Evolutionary conservation across 2,329 filamentous ascomycete species (phyloP).

Genomic region (Aspergillus flavus): DNA sequence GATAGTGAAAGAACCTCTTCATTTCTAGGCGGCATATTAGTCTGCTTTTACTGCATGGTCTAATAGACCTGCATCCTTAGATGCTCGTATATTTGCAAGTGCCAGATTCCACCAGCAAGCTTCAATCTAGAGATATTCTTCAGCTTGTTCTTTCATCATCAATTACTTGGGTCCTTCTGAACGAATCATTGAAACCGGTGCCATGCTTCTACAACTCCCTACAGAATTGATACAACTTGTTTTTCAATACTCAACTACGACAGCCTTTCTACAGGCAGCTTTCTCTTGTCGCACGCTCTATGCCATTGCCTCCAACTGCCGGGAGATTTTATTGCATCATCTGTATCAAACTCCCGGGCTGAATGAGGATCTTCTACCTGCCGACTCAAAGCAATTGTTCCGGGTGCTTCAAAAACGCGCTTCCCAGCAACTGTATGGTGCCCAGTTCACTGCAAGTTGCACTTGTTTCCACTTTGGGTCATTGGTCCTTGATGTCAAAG

Average conservation of each 20-base stretch:
- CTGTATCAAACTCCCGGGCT: constrained; percentile 38
- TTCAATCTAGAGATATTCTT: not conserved
- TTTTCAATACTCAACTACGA: constrained; percentile 35
- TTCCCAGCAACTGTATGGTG: constrained; percentile 38
- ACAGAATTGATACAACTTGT: constrained; percentile 44
- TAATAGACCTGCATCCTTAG: not conserved
- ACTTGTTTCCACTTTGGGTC: constrained; percentile 30
- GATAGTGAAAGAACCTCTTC: not conserved
- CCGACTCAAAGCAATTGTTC: constrained; percentile 33
- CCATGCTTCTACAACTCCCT: constrained; percentile 41
- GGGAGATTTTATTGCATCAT: constrained; percentile 41
- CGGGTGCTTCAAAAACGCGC: constrained; percentile 34
- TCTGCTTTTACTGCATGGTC: not conserved
- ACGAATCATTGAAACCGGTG: constrained; percentile 1
- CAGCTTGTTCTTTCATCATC: not conserved
- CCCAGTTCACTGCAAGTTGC: constrained; percentile 35
- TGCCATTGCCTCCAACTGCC: constrained; percentile 36
- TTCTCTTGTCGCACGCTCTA: constrained; percentile 40
- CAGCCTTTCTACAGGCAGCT: constrained; percentile 42
- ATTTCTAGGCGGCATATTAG: not conserved
- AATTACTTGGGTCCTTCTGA: not conserved
- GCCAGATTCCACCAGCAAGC: not conserved
- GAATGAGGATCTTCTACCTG: constrained; percentile 20
- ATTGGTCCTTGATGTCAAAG: constrained; percentile 33
- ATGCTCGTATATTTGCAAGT: not conserved